phyloP scores from a whole-genome alignment of 768 basidiomycete genomes.

The Phaffia tasmanica region DNA sequence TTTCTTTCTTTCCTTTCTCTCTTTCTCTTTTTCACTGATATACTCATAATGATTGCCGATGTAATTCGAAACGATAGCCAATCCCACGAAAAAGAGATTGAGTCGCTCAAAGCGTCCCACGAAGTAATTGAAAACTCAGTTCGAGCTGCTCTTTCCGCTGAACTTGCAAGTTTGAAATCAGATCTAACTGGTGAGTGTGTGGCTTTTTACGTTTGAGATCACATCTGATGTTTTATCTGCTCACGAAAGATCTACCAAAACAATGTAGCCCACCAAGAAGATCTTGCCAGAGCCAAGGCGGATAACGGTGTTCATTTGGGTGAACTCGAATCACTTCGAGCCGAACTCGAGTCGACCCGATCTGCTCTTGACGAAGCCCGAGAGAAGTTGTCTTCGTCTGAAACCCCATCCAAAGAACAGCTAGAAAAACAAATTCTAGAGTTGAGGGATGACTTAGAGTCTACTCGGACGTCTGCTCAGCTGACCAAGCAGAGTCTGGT shows the following conservation, averaged over 20 bases:
- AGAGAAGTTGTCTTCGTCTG: neutral
- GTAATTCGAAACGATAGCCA: neutral
- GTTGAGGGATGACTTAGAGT: neutral
- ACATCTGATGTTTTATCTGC: neutral
- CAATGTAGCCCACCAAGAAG: conserved; percentile 12
- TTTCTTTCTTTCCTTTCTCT: neutral
- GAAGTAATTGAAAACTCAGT: conserved; percentile 11
- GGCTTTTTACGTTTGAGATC: too few relatives aligned
- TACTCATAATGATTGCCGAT: too few relatives aligned
- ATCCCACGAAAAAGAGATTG: conserved; percentile 14
- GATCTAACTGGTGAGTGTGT: conserved; percentile 10
- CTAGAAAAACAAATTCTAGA: conserved; percentile 8
- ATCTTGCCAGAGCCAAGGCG: conserved; percentile 5
- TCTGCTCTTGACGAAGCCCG: neutral
- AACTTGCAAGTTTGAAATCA: neutral
- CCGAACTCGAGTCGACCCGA: neutral
- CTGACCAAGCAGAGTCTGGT: conserved; percentile 15
- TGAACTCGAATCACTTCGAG: conserved; percentile 14
- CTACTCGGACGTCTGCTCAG: conserved; percentile 10
- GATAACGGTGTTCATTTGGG: neutral
- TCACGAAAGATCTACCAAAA: too few relatives aligned
- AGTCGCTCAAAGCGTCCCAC: conserved; percentile 8
- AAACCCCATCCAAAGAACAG: neutral
- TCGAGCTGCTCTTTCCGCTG: conserved; percentile 13
- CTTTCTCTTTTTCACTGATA: too few relatives aligned